Evolutionary conservation across 2,329 filamentous ascomycete genomes (phyloP).

Genomic region (Hymenotorrendiella dingleyae): DNA sequence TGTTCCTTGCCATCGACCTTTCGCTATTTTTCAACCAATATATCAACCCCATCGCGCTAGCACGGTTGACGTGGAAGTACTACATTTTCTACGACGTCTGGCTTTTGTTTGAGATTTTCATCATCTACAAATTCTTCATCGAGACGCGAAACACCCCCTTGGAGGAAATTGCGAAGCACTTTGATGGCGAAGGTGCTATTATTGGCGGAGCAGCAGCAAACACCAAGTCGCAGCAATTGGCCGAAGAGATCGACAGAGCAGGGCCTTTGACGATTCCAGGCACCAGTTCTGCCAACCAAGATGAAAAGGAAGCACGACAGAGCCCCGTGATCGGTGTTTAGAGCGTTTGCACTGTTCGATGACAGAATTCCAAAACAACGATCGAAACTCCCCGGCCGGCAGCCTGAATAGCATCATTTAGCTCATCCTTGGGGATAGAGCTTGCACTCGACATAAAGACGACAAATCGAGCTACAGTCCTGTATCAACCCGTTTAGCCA

Average conservation of each 20-base stretch:
- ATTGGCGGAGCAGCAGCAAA: constrained; percentile 9
- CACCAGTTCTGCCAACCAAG: background rate
- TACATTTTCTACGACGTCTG: constrained; percentile 36
- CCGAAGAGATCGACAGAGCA: constrained; percentile 10
- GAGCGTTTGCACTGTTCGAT: background rate
- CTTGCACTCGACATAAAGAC: no score
- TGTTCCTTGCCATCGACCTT: constrained; percentile 37
- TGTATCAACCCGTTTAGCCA: no score
- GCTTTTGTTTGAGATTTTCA: constrained; percentile 21
- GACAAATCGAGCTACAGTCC: no score
- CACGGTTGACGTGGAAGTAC: constrained; percentile 35
- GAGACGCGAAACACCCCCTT: constrained; percentile 38
- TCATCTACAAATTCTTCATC: constrained; percentile 28
- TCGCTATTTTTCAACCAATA: constrained; percentile 37
- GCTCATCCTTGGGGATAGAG: no score
- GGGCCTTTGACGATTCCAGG: constrained; percentile 1
- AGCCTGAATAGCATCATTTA: no score
- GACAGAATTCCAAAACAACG: no score
- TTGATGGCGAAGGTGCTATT: constrained; percentile 36
- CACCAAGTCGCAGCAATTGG: constrained; percentile 12
- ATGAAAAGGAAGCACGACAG: constrained; percentile 1
- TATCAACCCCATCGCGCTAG: constrained; percentile 36
- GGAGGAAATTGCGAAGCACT: constrained; percentile 39
- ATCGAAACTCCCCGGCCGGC: no score
- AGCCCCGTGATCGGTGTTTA: background rate